Percentiles rank a stretch among this genome's conserved stretches.
These are phyloP conservation scores for Serpula lacrymans DNA, from an alignment of 768 basidiomycete species.

Conservation along the genomic window DNA sequence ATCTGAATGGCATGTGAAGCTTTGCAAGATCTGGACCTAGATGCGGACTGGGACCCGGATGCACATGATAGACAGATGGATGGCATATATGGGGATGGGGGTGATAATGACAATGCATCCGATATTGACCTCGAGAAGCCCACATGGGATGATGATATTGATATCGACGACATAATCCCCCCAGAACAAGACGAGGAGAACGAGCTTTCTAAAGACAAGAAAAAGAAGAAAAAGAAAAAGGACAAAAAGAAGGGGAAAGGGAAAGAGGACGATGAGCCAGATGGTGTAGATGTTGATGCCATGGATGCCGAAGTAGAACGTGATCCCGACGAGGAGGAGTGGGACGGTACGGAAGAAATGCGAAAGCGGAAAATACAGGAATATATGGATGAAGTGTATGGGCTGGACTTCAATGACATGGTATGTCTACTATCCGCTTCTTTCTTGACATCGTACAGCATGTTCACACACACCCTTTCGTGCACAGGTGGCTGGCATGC, in stretches of 20 bases:
- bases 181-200: conserved; percentile 34
- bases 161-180: conserved; percentile 62
- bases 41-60: conserved; percentile 90
- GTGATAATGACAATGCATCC: conserved; percentile 29
- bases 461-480: conserved; percentile 1
- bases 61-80: conserved; percentile 84
- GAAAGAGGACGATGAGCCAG: conserved; percentile 39
- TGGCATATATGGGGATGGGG: conserved; percentile 59
- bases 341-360: conserved; percentile 90
- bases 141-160: conserved; percentile 87
- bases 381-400: conserved; percentile 90
- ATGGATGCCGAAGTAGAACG: conserved; percentile 44
- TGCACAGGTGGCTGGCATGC: conserved; percentile 76
- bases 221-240: conserved; percentile 26
- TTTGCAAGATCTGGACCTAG: conserved; percentile 74
- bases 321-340: conserved; percentile 54
- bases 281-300: conserved; percentile 49
- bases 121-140: conserved; percentile 65
- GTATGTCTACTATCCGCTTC: conserved; percentile 41
- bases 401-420: conserved; percentile 93
- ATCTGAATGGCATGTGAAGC: conserved; percentile 40
- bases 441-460: conserved; percentile 2
- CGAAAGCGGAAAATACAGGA: conserved; percentile 77
- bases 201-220: conserved; percentile 49
- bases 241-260: conserved; percentile 37